phyloP scores from a whole-genome alignment of 2,329 filamentous ascomycete genomes.

The Metarhizium brunneum region DNA sequence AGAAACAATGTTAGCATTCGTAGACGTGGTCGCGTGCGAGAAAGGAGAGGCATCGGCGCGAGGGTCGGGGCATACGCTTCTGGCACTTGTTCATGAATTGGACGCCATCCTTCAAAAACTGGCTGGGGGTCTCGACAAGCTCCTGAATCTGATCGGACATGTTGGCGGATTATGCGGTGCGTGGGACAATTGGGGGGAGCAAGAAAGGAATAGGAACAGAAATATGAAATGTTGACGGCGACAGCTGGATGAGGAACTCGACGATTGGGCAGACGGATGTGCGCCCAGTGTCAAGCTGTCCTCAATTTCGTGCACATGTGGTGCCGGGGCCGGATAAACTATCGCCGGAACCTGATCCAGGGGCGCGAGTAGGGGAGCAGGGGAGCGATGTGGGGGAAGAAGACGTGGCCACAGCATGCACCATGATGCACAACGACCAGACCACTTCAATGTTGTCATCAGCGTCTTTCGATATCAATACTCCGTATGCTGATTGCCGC shows the following conservation, averaged over 20 bases:
- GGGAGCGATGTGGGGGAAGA: neutral
- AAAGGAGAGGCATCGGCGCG: neutral
- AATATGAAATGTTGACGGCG: neutral
- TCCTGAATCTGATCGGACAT: slow-evolving; percentile 64
- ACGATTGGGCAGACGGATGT: neutral
- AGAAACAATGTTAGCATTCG: neutral
- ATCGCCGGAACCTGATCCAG: neutral
- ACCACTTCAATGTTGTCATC: no score
- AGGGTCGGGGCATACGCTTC: slow-evolving; percentile 39
- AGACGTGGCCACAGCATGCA: no score
- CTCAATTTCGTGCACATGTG: slow-evolving; percentile 1
- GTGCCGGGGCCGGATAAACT: slow-evolving; percentile 2
- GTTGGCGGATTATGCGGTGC: slow-evolving; percentile 14
- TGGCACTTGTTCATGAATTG: slow-evolving; percentile 55
- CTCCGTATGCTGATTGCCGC: no score
- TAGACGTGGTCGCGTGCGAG: neutral
- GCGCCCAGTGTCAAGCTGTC: slow-evolving; percentile 5
- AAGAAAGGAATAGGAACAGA: neutral
- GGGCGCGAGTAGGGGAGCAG: neutral
- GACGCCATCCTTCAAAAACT: slow-evolving; percentile 53
- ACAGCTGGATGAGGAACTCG: neutral
- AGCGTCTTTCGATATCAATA: no score
- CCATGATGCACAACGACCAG: no score
- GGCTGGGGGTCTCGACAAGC: slow-evolving; percentile 57
- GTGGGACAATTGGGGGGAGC: neutral